Percentiles rank a stretch among this genome's conserved stretches.
phyloP scores from a whole-genome alignment of 306 rosid species.

The Ormosia semicastrata region DNA sequence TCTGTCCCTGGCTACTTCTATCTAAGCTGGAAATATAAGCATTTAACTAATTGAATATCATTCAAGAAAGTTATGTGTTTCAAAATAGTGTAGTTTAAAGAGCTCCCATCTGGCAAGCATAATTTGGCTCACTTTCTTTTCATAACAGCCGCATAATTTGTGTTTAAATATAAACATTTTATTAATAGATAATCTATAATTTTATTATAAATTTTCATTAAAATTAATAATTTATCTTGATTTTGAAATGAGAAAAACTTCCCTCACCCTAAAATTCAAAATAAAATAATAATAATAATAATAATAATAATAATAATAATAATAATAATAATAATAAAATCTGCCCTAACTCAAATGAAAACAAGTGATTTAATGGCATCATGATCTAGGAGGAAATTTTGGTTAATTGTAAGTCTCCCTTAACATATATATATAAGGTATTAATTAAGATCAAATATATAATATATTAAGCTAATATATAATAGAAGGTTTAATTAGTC shows the following conservation, averaged over 20 bases:
- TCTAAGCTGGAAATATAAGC: neutral
- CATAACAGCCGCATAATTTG: no score
- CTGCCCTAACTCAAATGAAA: neutral
- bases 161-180: no score
- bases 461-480: neutral
- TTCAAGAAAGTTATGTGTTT: neutral
- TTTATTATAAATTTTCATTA: no score
- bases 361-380: neutral
- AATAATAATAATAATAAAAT: no score
- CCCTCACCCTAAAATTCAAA: no score
- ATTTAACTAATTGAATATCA: neutral
- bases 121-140: neutral
- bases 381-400: neutral
- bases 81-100: neutral
- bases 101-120: neutral
- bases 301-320: no score
- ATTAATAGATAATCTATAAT: no score
- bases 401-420: neutral
- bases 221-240: no score
- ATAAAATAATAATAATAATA: no score
- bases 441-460: neutral
- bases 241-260: no score
- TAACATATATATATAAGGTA: neutral
- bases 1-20: neutral
- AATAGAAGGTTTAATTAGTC: slow-evolving; percentile 18